Evolutionary conservation across 1,284 basidiomycete genomes (phyloP).

Genomic region (Phellopilus nigrolimitatus): DNA sequence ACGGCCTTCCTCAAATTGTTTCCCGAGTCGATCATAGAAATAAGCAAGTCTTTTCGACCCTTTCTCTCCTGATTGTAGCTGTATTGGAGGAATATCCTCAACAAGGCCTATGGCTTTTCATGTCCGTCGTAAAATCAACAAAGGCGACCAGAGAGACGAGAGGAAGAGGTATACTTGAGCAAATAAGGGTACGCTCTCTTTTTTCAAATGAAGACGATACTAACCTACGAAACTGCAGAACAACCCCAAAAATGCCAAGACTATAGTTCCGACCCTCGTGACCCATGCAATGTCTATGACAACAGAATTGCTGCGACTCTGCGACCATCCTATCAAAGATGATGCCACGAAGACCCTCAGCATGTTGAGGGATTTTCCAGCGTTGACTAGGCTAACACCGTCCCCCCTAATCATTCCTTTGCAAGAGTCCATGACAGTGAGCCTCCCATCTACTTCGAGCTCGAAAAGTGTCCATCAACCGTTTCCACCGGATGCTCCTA

Average conservation of each 20-base stretch:
- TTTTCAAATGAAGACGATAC: neutral
- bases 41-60: constrained; percentile 56
- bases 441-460: constrained; percentile 71
- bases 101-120: constrained; percentile 93
- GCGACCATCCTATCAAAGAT: constrained; percentile 52
- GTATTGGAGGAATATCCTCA: constrained; percentile 84
- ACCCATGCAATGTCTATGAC: constrained; percentile 56
- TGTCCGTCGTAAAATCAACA: constrained; percentile 85
- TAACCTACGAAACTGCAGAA: constrained; percentile 27
- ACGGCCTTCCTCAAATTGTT: constrained; percentile 97
- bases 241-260: constrained; percentile 35
- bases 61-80: constrained; percentile 67
- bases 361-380: constrained; percentile 64
- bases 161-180: constrained; percentile 61
- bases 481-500: constrained; percentile 76
- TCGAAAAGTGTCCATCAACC: constrained; percentile 70
- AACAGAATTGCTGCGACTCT: constrained; percentile 63
- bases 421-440: constrained; percentile 91
- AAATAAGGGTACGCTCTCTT: constrained; percentile 50
- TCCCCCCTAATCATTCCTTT: constrained; percentile 83
- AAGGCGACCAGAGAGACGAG: constrained; percentile 58
- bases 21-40: constrained; percentile 88
- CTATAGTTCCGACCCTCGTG: constrained; percentile 49
- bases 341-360: constrained; percentile 43
- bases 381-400: constrained; percentile 52